These are phyloP conservation scores for Escallonia rubra DNA, from an alignment of 129 eudicot genomes.

Conservation along the genomic window DNA sequence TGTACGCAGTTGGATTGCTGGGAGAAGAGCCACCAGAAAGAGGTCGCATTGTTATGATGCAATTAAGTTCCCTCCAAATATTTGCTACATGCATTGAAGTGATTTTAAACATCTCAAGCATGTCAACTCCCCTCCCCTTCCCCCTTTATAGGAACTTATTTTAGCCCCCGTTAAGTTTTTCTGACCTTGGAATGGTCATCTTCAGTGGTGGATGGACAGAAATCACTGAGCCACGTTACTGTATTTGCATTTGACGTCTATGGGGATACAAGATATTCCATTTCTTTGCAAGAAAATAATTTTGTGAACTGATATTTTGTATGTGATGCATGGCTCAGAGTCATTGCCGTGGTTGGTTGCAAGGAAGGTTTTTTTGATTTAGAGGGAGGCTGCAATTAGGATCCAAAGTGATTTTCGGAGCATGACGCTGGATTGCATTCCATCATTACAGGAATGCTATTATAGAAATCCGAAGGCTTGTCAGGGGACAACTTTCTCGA, in stretches of 20 bases:
- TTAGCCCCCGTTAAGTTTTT: too few species aligned
- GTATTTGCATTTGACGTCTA: too few species aligned
- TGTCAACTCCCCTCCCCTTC: not conserved
- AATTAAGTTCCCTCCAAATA: conserved; percentile 36
- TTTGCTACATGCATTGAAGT: not conserved
- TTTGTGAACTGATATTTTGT: too few species aligned
- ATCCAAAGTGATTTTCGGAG: conserved; percentile 49
- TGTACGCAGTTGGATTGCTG: conserved; percentile 70
- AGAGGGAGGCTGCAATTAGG: conserved; percentile 44
- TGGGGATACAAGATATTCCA: too few species aligned
- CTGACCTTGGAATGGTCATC: too few species aligned
- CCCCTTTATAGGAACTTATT: too few species aligned
- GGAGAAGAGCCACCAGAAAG: conserved; percentile 30
- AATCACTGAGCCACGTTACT: too few species aligned
- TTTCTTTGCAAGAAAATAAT: too few species aligned
- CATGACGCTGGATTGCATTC: conserved; percentile 31
- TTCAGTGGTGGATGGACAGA: too few species aligned
- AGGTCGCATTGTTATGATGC: conserved; percentile 36
- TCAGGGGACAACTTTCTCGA: conserved; percentile 45
- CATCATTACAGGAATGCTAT: conserved; percentile 36
- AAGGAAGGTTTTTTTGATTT: conserved; percentile 43
- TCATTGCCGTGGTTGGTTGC: conserved; percentile 58
- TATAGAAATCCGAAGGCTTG: conserved; percentile 43
- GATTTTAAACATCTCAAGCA: not conserved
- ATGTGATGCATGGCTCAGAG: conserved; percentile 29